Conservation (phyloP, 257 asterid species). For the Primulina tabacum region DNA sequence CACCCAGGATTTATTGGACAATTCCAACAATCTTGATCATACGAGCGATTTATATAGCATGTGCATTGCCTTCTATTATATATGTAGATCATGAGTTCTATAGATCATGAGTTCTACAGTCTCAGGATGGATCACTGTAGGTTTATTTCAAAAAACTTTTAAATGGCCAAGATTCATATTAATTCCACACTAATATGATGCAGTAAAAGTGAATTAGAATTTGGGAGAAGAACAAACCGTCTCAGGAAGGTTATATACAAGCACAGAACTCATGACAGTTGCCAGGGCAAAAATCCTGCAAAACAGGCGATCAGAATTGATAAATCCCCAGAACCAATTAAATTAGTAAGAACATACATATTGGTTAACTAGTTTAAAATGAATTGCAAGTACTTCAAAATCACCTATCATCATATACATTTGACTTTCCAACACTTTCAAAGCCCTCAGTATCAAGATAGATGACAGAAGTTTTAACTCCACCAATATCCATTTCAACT, state of each 20-base stretch:
- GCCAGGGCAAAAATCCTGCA: slow-evolving; percentile 92
- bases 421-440: slow-evolving; percentile 98
- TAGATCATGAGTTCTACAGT: not conserved
- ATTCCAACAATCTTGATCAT: slow-evolving; percentile 4
- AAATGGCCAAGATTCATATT: slow-evolving; percentile 6
- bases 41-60: not conserved
- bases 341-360: not conserved
- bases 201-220: slow-evolving; percentile 20
- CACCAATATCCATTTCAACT: slow-evolving; percentile 63
- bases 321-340: slow-evolving; percentile 13
- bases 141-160: slow-evolving; percentile 4
- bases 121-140: slow-evolving; percentile 7
- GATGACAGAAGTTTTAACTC: slow-evolving; percentile 85
- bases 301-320: slow-evolving; percentile 20
- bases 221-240: slow-evolving; percentile 61
- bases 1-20: not conserved
- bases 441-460: slow-evolving; percentile 98
- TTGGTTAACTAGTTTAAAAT: not conserved
- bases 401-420: slow-evolving; percentile 94
- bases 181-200: not conserved
- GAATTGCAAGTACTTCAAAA: slow-evolving; percentile 16
- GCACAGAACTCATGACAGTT: slow-evolving; percentile 94
- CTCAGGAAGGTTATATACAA: slow-evolving; percentile 93
- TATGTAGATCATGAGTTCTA: not conserved
- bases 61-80: not conserved